These are phyloP conservation scores for Rutstroemia sp. DNA, from an alignment of 2,329 filamentous ascomycete genomes.

Conservation along the genomic window DNA sequence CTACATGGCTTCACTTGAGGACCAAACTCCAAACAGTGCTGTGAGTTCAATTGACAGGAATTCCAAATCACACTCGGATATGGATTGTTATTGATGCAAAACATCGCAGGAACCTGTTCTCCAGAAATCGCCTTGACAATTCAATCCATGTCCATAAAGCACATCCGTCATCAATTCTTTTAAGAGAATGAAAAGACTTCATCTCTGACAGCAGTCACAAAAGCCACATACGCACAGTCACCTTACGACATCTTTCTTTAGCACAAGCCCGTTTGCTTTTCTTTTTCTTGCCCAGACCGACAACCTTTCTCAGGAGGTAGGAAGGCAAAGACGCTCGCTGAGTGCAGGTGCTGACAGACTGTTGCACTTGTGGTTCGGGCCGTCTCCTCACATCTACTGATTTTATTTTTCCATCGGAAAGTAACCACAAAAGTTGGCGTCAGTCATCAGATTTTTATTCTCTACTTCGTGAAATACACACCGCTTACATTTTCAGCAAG, in stretches of 20 bases:
- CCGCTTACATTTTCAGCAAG: slow-evolving; percentile 1
- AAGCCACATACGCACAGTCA: slow-evolving; percentile 1
- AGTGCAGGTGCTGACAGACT: neutral
- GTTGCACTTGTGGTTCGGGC: neutral
- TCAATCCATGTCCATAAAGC: no score
- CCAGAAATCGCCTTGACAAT: no score
- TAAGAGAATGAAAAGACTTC: no score
- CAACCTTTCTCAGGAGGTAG: neutral
- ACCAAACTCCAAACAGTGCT: no score
- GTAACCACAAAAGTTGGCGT: neutral
- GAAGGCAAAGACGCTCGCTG: neutral
- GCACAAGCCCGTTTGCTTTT: neutral
- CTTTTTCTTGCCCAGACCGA: neutral
- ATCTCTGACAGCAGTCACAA: no score
- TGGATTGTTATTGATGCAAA: no score
- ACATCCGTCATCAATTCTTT: no score
- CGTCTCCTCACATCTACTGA: neutral
- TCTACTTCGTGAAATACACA: neutral
- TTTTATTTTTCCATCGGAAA: neutral
- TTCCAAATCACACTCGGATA: no score
- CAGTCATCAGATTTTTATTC: neutral
- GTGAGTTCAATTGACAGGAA: no score
- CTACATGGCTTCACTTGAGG: no score
- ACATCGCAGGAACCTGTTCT: no score
- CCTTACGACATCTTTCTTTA: no score